Evolutionary conservation across 1,139 yeast genomes (phyloP), one percentile per base, ranked within the genome.

Genomic region (Saccharomyces pastorianus): DNA sequence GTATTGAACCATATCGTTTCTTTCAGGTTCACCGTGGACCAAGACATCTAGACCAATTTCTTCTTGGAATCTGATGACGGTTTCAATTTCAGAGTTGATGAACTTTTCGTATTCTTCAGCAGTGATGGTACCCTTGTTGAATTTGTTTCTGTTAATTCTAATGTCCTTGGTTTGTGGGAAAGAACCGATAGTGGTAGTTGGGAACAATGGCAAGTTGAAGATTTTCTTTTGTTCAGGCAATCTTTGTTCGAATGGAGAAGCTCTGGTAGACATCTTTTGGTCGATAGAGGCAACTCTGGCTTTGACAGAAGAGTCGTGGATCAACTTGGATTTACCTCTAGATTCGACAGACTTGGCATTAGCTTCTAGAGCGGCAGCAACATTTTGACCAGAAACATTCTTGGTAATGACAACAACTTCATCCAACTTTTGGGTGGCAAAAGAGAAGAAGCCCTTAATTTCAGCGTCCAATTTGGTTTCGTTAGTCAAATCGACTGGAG

Each of bases 1-100:
- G 85, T 93, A 93, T 82, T 93, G 99, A 71, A 93, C 99, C 99
- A 93, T 93, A 81, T 93, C 99, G 80, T 93, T 93, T 85, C 99
- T 88, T 84, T 95, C 99, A 77, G 99, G 99, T 81, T 93, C 99
- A 82, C 99, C 99, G 78, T 93, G 99, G 64, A 93, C 99, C 69
- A 91, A 82, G 67, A 93, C 99, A 74, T 93, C 99, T 72, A 93
- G 84, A 67, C 96, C 99, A 71, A 91, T 83, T 75, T 93, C 96
- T 80, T 93, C 99, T 83, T 93, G 99, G 95, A 93, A 93, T 81
- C 88, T 87, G 77, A 93, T 89, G 71, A 91, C 98, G 61, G 80
- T 83, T 74, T 88, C 95, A 69, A 93, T 93, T 82, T 93, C 98
- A 80, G 90, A 81, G 81, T 93, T 88, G 76, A 93, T 93, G 83